phyloP scores from a whole-genome alignment of 495 filamentous ascomycete genomes.

The Aspergillus avenaceus region DNA sequence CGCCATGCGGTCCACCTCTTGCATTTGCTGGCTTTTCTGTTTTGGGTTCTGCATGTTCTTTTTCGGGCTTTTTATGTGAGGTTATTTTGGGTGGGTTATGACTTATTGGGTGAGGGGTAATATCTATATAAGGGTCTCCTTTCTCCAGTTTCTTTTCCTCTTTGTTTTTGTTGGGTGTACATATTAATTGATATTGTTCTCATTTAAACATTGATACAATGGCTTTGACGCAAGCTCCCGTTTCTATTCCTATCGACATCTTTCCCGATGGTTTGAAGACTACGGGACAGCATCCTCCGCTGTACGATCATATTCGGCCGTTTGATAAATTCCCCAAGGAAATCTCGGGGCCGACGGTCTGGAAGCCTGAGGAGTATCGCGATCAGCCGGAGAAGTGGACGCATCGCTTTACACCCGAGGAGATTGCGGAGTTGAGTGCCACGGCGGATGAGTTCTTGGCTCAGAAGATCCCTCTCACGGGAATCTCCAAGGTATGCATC shows the following conservation, averaged over 20 bases:
- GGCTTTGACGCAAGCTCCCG: constrained; percentile 32
- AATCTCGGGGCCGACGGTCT: constrained; percentile 73
- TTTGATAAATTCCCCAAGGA: constrained; percentile 71
- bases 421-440: constrained; percentile 63
- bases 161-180: background rate
- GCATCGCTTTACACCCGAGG: constrained; percentile 60
- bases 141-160: no score
- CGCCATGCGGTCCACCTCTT: constrained; percentile 22
- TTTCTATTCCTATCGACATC: constrained; percentile 28
- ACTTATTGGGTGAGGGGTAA: no score
- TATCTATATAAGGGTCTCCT: no score
- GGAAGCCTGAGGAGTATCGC: constrained; percentile 69
- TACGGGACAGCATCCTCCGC: constrained; percentile 75
- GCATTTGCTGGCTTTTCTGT: constrained; percentile 1
- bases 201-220: constrained; percentile 20
- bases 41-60: background rate
- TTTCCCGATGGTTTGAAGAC: constrained; percentile 62
- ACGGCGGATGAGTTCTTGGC: constrained; percentile 67
- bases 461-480: constrained; percentile 59
- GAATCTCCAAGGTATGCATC: constrained; percentile 58
- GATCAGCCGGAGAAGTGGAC: constrained; percentile 72
- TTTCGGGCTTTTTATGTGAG: background rate
- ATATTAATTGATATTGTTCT: background rate
- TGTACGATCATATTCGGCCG: constrained; percentile 59
- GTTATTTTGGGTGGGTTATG: background rate